Base-by-base conservation (phyloP, 2,329 filamentous ascomycete species). In the Hortaea sp. region DNA sequence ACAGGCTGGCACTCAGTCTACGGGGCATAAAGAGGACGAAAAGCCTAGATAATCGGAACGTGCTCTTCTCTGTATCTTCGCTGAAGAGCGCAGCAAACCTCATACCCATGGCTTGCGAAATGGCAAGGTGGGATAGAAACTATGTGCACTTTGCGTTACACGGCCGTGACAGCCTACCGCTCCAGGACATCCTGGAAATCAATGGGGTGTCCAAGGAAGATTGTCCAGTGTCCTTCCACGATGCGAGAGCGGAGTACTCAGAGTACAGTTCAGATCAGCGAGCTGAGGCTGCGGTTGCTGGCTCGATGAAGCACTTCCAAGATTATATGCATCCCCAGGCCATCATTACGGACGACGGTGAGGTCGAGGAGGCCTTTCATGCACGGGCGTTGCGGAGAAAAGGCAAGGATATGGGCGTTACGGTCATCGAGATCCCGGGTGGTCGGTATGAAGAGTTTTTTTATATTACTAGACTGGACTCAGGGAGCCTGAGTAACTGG, bases 101-200 rank as follows among this genome's bases (percentile, higher is more conserved):
- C 44, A 69, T 95, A 30, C 88, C 88, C 0, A 72, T 95, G 60
- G 87, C 89, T 5, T 97, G 92, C 64, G 78, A 86, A 57, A 95
- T 95, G 89, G 82, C 81, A 5, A 64, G 65, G 20, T 75, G 81
- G 64, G 73, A 77, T 46, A 72, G 76, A 48, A 94, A 80, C 58
- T 75, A 80, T 51, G 88, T 95, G 6, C 90, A 97, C 63, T 83
- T 94, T 60, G 83, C 79, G 0, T 67, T 97, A 4, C 76, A 94
- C 68, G 84, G 88, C 42, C 76, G 83, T 49, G 83, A 81, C 49
- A 76, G 82, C 9, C 76, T 95, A 43, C 69, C 77, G 0, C 65
- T 94, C 43, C 74, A 81, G 10, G 78, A 85, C 31, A 71, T 97
- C 30, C 73, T 82, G 55, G 72, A 79, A 44, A 72, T 95, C 49